Evolutionary conservation across 257 asterid species (phyloP), one percentile per base, ranked within the genome.

Genomic region (Jasminum sambac): DNA sequence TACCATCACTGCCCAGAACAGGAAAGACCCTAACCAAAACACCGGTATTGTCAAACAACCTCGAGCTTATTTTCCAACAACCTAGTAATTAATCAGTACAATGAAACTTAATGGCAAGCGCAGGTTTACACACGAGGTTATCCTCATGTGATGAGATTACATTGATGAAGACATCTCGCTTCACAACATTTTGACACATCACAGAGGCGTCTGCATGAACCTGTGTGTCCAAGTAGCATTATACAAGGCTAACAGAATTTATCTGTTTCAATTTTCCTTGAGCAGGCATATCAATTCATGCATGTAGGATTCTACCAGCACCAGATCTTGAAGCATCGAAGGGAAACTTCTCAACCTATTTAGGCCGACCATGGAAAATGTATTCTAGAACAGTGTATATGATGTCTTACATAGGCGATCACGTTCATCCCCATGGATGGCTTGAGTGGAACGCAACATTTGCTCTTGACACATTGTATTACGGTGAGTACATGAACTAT

Each of bases 281-380:
- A 19, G 77, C 87, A 0, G 89, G 85, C 0, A 83, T 84, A 17
- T 81, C 89, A 8, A 76, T 86, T 88, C 89, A 86, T 25, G 74
- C 64, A 1, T 86, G 85, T 17, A 38, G 77, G 38, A 21, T 86
- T 5, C 68, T 65, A 59, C 82, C 82, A 0, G 78, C 79, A 23
- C 42, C 79, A 0, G 88, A 81, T 13, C 88, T 86, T 4, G 81
- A 70, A 68, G 69, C 78, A 0, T 61, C 70, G 0, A 77, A 65
- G 19, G 79, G 64, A 0, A 16, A 64, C 25, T 78, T 26, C 21
- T 76, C 78, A 44, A 79, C 88, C 12, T 86, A 83, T 50, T 23
- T 86, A 14, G 89, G 91, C 6, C 72, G 90, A 38, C 90, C 88
- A 10, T 85, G 90, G 88, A 79, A 85, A 80, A 12, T 67, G 25